These are phyloP conservation scores for Gracilaria domingensis DNA, from an alignment of 23 red algal genomes.

Conservation along the genomic window DNA sequence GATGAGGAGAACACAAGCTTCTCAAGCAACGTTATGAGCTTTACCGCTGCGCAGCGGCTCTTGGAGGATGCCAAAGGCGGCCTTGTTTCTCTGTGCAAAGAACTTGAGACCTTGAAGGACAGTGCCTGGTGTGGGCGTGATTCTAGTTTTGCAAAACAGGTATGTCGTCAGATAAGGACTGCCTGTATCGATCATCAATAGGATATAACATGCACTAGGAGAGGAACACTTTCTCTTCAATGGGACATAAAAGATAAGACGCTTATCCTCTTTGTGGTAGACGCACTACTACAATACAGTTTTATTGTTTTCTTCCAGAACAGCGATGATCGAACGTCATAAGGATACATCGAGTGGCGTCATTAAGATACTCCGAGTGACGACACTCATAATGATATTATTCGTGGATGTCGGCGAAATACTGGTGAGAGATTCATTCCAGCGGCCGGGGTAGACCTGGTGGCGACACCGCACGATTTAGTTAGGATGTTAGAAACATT, in stretches of 20 bases:
- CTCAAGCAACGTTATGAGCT: neutral
- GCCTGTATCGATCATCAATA: slow-evolving; percentile 32
- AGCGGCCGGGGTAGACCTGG: no score
- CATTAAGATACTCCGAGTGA: no score
- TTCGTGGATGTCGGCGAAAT: no score
- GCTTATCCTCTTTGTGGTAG: no score
- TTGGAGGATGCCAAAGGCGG: slow-evolving; percentile 23
- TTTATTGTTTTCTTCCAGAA: no score
- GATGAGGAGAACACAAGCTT: neutral
- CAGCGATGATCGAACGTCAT: no score
- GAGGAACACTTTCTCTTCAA: neutral
- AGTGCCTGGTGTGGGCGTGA: slow-evolving; percentile 43
- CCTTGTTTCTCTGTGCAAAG: slow-evolving; percentile 58
- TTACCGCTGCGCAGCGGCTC: slow-evolving; percentile 48
- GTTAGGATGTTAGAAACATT: no score
- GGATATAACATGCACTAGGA: neutral
- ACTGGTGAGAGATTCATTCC: no score
- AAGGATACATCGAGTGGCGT: no score
- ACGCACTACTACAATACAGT: no score
- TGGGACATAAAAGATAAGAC: neutral
- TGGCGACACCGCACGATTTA: no score
- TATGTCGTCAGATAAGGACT: slow-evolving; percentile 71
- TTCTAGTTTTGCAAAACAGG: slow-evolving; percentile 43
- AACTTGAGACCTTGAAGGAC: slow-evolving; percentile 42
- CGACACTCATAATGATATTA: no score